Conservation (phyloP, 495 filamentous ascomycete species). For the Podospora tetraspora region DNA sequence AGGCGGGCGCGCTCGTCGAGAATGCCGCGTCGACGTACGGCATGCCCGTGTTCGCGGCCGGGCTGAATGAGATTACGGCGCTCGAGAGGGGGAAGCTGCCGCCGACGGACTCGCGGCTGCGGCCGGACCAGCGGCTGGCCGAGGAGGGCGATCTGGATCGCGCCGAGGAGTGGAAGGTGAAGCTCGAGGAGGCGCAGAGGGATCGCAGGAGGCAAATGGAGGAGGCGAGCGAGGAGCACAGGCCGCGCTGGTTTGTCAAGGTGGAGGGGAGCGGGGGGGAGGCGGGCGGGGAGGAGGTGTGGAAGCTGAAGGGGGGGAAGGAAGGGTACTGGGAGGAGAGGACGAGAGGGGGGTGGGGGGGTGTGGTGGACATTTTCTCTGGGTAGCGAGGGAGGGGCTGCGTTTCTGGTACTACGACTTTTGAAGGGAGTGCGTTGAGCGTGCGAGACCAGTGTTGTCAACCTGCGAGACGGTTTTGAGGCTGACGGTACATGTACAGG, state of each 20-base stretch:
- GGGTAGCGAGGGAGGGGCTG: conserved; percentile 6
- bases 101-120: conserved; percentile 71
- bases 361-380: conserved; percentile 64
- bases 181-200: conserved; percentile 81
- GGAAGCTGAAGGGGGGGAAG: conserved; percentile 72
- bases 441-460: too few species aligned
- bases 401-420: neutral
- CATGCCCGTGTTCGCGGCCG: conserved; percentile 77
- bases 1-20: conserved; percentile 65
- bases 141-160: conserved; percentile 78
- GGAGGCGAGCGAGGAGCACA: conserved; percentile 60
- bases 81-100: conserved; percentile 70
- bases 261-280: conserved; percentile 36
- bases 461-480: neutral
- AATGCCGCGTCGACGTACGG: conserved; percentile 76
- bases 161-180: conserved; percentile 77
- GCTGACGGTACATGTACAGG: neutral
- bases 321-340: conserved; percentile 93
- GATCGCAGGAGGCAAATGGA: conserved; percentile 70
- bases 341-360: conserved; percentile 60
- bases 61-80: conserved; percentile 79
- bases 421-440: neutral
- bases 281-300: conserved; percentile 64
- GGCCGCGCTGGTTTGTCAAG: conserved; percentile 76
- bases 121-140: conserved; percentile 87